phyloP scores from a whole-genome alignment of 208 protist genomes.

The Acanthamoeba comandoni region DNA sequence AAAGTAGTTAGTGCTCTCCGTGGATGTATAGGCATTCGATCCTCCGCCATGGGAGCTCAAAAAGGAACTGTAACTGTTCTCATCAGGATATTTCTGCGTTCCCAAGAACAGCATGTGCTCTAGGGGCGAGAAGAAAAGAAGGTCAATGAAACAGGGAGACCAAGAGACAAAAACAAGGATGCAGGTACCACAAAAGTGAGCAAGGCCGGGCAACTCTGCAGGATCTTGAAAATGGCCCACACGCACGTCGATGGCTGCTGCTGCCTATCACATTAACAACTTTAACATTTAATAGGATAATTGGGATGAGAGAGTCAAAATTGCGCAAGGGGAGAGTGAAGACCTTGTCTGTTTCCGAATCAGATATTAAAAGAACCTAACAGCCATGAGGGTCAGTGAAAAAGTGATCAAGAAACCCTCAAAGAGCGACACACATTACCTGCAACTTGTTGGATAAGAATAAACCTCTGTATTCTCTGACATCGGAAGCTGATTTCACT shows the following conservation, averaged over 20 bases:
- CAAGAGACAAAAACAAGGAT: background rate
- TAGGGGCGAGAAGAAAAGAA: background rate
- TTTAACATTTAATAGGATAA: too few relatives aligned
- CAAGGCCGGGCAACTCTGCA: slow-evolving; percentile 87
- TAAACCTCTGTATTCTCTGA: slow-evolving; percentile 19
- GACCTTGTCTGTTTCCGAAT: slow-evolving; percentile 63
- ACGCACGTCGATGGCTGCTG: slow-evolving; percentile 85
- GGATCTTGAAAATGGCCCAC: slow-evolving; percentile 88
- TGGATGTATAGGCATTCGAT: slow-evolving; percentile 85
- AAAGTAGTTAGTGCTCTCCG: slow-evolving; percentile 82
- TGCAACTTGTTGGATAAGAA: slow-evolving; percentile 54
- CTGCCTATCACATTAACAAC: slow-evolving; percentile 67
- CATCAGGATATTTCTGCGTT: slow-evolving; percentile 84
- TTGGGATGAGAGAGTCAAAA: too few relatives aligned
- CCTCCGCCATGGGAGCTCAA: slow-evolving; percentile 79
- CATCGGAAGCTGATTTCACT: slow-evolving; percentile 32
- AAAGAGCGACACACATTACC: background rate
- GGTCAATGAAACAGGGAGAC: background rate
- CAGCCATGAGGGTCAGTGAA: background rate
- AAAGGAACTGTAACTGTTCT: slow-evolving; percentile 80
- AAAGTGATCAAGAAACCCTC: background rate
- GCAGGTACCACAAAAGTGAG: slow-evolving; percentile 86
- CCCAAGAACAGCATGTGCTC: slow-evolving; percentile 90
- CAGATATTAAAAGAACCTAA: slow-evolving; percentile 52
- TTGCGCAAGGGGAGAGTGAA: background rate